These are phyloP conservation scores for Musa itinerans DNA, from an alignment of 176 grass and related monocot genomes.

Conservation along the genomic window DNA sequence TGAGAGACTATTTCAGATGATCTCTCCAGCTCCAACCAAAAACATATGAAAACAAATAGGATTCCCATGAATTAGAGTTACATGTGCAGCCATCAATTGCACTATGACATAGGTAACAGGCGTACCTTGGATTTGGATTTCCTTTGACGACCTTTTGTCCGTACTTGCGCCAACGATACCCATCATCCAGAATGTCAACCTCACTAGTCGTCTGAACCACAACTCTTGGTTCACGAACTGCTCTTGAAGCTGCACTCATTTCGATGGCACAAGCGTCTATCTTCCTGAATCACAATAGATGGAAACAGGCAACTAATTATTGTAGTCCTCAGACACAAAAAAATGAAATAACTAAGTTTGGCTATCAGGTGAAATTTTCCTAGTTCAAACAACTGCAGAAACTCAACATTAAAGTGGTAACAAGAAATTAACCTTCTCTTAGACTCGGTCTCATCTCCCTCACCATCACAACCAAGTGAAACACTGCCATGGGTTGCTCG, in stretches of 20 bases:
- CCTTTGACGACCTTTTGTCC: slow-evolving; percentile 77
- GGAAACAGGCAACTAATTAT: too few species aligned
- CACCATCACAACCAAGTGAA: slow-evolving; percentile 42
- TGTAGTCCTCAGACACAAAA: too few species aligned
- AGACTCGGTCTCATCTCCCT: slow-evolving; percentile 76
- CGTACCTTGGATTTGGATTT: slow-evolving; percentile 59
- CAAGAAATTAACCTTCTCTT: slow-evolving; percentile 65
- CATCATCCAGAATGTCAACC: slow-evolving; percentile 60
- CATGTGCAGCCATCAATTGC: not conserved
- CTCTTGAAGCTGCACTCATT: slow-evolving; percentile 35
- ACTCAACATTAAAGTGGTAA: not conserved
- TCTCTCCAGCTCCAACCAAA: not conserved
- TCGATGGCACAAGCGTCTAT: slow-evolving; percentile 46
- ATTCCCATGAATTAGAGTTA: not conserved
- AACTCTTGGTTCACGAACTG: slow-evolving; percentile 49
- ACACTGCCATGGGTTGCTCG: slow-evolving; percentile 48
- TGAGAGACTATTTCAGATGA: not conserved
- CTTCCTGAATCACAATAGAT: slow-evolving; percentile 39
- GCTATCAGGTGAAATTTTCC: not conserved
- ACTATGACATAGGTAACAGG: not conserved
- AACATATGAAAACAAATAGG: not conserved
- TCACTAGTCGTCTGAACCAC: slow-evolving; percentile 69
- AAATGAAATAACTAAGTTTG: not conserved
- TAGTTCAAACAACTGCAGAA: not conserved
- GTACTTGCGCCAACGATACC: slow-evolving; percentile 80